A percentile compares a stretch with the other conserved stretches of the same genome.
Conservation (phyloP, 805 yeast genomes). For the Sugiyamaella qingdaonensis region DNA sequence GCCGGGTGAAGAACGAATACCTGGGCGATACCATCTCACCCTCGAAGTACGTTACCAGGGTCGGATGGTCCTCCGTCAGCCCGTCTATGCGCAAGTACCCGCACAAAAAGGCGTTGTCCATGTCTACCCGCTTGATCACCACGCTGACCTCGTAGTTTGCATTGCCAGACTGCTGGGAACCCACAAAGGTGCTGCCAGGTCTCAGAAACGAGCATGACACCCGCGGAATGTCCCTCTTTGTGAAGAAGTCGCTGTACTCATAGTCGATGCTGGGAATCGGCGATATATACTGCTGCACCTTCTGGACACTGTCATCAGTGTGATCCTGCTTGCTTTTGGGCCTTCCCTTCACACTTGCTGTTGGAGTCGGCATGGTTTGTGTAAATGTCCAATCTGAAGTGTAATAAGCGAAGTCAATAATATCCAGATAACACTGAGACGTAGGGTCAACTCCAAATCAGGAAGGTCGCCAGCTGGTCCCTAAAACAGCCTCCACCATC, state of each 20-base stretch:
- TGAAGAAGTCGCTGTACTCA: slow-evolving; percentile 3
- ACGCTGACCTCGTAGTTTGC: slow-evolving; percentile 64
- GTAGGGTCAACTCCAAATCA: too few species aligned
- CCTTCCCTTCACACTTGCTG: neutral
- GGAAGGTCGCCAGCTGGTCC: neutral
- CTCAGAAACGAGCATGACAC: slow-evolving; percentile 33
- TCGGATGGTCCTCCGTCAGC: slow-evolving; percentile 56
- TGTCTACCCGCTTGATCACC: slow-evolving; percentile 65
- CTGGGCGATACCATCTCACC: slow-evolving; percentile 64
- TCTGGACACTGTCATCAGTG: neutral
- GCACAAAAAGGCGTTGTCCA: slow-evolving; percentile 45
- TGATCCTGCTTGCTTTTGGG: neutral
- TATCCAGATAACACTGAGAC: too few species aligned
- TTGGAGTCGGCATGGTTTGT: neutral
- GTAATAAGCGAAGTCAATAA: neutral
- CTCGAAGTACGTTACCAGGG: slow-evolving; percentile 65
- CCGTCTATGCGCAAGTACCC: slow-evolving; percentile 64
- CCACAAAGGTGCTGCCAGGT: slow-evolving; percentile 59
- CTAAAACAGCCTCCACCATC: neutral
- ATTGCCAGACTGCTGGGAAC: slow-evolving; percentile 67
- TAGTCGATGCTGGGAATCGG: slow-evolving; percentile 3
- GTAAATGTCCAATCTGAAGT: neutral
- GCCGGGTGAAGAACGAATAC: slow-evolving; percentile 55
- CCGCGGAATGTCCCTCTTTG: neutral
- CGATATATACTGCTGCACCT: neutral